Conservation (phyloP, 345 rosid species). For the Odontarrhena argentea region DNA sequence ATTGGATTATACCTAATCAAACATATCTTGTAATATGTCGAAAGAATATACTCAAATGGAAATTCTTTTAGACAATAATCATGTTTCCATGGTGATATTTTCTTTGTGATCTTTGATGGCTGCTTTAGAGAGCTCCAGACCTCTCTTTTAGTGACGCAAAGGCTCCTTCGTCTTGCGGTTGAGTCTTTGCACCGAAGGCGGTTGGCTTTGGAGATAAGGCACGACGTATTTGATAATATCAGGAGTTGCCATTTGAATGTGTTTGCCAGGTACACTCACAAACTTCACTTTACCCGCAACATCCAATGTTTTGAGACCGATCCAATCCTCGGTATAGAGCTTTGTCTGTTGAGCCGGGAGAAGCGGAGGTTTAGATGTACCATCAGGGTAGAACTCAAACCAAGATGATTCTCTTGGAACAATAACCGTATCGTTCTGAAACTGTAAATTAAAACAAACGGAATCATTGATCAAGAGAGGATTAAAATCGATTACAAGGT, state of each 20-base stretch:
- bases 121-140: too few species aligned
- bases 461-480: not conserved
- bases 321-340: slow-evolving; percentile 72
- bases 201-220: slow-evolving; percentile 58
- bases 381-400: slow-evolving; percentile 85
- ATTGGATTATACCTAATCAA: too few species aligned
- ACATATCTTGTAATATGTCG: too few species aligned
- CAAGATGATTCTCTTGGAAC: slow-evolving; percentile 88
- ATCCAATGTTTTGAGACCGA: slow-evolving; percentile 65
- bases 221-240: slow-evolving; percentile 60
- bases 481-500: not conserved
- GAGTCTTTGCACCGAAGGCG: slow-evolving; percentile 21
- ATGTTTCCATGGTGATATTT: too few species aligned
- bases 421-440: slow-evolving; percentile 65
- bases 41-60: too few species aligned
- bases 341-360: slow-evolving; percentile 55
- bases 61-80: too few species aligned
- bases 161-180: slow-evolving; percentile 34
- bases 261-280: slow-evolving; percentile 59
- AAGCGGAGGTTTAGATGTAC: slow-evolving; percentile 55
- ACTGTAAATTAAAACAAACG: slow-evolving; percentile 46
- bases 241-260: slow-evolving; percentile 48
- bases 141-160: slow-evolving; percentile 13
- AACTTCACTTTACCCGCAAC: slow-evolving; percentile 73
- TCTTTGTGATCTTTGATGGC: too few species aligned